Evolutionary conservation across 225 moss, liverwort and hornwort species (phyloP).

Genomic region (Bryum argenteum): DNA sequence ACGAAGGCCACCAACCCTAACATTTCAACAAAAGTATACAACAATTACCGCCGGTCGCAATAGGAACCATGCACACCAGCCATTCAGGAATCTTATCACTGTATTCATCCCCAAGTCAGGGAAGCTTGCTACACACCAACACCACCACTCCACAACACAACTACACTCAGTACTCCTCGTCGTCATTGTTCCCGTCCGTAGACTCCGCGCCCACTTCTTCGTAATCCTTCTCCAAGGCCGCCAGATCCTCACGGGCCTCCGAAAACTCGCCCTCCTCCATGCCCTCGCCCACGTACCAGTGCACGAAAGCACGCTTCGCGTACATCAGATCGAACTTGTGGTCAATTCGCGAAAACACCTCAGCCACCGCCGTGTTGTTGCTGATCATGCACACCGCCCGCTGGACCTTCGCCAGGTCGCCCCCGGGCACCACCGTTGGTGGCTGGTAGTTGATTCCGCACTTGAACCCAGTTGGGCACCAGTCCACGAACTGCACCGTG

Average conservation of each 20-base stretch:
- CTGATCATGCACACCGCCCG: conserved; percentile 65
- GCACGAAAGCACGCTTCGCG: conserved; percentile 60
- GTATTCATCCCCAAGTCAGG: conserved; percentile 52
- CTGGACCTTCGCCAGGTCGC: conserved; percentile 55
- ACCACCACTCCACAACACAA: conserved; percentile 27
- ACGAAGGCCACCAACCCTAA: conserved; percentile 27
- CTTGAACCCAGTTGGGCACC: conserved; percentile 64
- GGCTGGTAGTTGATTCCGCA: conserved; percentile 68
- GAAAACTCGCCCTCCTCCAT: conserved; percentile 65
- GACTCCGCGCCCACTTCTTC: conserved; percentile 65
- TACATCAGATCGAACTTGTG: conserved; percentile 61
- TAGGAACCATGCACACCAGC: conserved; percentile 30
- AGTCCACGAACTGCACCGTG: conserved; percentile 58
- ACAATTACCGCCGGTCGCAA: conserved; percentile 45
- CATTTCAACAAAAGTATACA: conserved; percentile 38
- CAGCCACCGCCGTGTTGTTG: conserved; percentile 56
- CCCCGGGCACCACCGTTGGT: conserved; percentile 58
- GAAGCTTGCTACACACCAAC: conserved; percentile 35
- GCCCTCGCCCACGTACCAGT: conserved; percentile 61
- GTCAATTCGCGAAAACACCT: conserved; percentile 55
- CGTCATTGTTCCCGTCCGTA: conserved; percentile 46
- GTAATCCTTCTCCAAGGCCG: conserved; percentile 64
- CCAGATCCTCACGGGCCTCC: conserved; percentile 62
- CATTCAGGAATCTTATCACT: conserved; percentile 35
- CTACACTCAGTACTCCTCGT: conserved; percentile 52